Base-by-base conservation (phyloP, 768 basidiomycete species). In the Naganishia vishniacii region DNA sequence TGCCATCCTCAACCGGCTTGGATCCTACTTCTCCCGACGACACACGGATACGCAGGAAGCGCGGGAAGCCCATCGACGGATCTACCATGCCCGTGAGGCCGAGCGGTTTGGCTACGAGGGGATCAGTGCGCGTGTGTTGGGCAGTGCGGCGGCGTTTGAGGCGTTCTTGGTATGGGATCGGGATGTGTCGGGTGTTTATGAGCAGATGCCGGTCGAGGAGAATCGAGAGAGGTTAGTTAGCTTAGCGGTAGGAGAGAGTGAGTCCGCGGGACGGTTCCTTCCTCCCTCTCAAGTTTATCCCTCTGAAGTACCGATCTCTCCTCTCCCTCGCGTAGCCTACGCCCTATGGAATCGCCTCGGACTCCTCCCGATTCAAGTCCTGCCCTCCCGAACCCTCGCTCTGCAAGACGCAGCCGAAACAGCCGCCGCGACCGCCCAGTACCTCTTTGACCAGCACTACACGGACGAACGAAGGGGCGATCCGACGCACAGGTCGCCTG, bases 91-190 rank as follows among this genome's bases (percentile, higher is more conserved):
- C 20, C 51, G 53, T 42, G 71, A 74, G 37, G 71, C 71, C 4
- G 44, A 65, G 29, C 28, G 26, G 7, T 32, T 25, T 16, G 65
- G 65, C 4, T 51, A 45, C 25, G 69, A 64, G 25, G 73, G 74
- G 62, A 68, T 70, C 18, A 68, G 69, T 2, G 71, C 69, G 20
- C 72, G 71, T 61, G 70, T 67, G 0, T 49, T 77, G 6, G 75
- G 75, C 5, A 74, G 75, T 0, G 75, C 75, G 4, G 75, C 75
- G 2, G 74, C 73, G 4, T 75, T 75, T 61, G 72, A 77, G 58
- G 73, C 75, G 8, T 77, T 66, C 53, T 49, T 77, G 58, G 66
- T 70, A 40, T 77, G 75, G 75, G 75, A 77, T 48, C 60, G 70
- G 31, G 74, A 75, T 37, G 73, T 75, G 48, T 67, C 72, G 28